Evolutionary conservation across 345 rosid species (phyloP), one percentile per base, ranked within the genome.

Genomic region (Eucalyptus pauciflora): DNA sequence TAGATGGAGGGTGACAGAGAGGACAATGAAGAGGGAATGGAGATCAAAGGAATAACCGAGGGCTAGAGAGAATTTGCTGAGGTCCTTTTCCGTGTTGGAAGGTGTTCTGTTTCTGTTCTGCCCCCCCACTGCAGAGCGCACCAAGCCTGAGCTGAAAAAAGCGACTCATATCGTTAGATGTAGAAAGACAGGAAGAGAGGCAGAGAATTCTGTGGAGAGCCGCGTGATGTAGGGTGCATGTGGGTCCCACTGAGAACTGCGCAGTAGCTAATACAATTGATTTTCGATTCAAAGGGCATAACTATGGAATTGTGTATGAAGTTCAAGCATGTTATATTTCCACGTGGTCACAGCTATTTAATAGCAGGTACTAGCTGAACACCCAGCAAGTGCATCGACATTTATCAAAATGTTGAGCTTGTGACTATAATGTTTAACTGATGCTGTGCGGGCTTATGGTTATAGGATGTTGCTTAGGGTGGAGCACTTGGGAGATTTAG

Each of bases 251-350:
- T 58, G n/a, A 58, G 64, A 24, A 25, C 2, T 58, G 64, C 12
- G n/a, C 29, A 58, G 1, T 58, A 56, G 62, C 27, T 54, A 22
- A 54, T 54, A 22, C 64, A 6, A 10, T 7, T 58, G n/a, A 58
- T 58, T 10, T 58, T 58, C 3, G 64, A 58, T 58, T 58, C 64
- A 10, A 25, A 58, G 3, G n/a, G n/a, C 10, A 10, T 14, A 10
- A 5, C 10, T 0, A 24, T 20, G 58, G 22, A 54, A 0, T 18
- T 54, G 58, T 54, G 7, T 7, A 1, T 1, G 25, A 20, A 17
- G 25, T 51, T 51, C 20, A 51, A 51, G 54, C 3, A 51, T 16
- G 54, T 51, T 4, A 51, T 51, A 51, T 51, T 16, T 51, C 54
- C 20, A 51, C 3, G 54, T 16, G 54, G 54, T 51, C 3, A 51